Base-by-base conservation (phyloP, 1,284 basidiomycete genomes). In the Leccinum fallax region DNA sequence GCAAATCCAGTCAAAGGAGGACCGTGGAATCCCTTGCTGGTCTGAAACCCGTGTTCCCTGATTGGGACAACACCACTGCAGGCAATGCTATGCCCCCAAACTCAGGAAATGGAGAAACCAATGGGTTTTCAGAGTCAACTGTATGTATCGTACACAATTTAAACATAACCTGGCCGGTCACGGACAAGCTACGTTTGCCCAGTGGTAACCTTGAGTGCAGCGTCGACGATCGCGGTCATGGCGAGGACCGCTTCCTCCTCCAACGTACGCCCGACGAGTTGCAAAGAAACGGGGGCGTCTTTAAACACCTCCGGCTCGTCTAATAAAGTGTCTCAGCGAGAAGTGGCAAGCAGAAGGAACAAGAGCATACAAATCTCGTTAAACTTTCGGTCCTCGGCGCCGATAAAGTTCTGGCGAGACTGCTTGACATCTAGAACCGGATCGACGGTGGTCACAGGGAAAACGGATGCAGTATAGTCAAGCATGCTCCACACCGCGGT, bases 51-150 rank as follows among this genome's bases (percentile, higher is more conserved):
- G 90, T 83, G 4, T 94, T 93, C 71, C 87, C 89, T 8, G 80
- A 93, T 59, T 95, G 93, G 90, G 91, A 90, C 15, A 80, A 85
- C 6, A 82, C 85, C 4, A 94, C 94, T 69, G 87, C 94, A 54
- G 92, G 92, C 26, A 98, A 98, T 75, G 94, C 95, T 1, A 96
- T 52, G 8, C n/a, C 28, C 28, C 28, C 9, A 30, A 30, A 30
- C 28, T 30, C 28, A 30, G 8, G 28, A 30, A 30, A 30, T 30
- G 8, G 28, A 30, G 28, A 30, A 30, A 9, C 9, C 28, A 30
- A 28, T 28, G 28, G 32, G 32, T 32, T 32, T 32, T 32, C 32
- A 11, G 10, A 32, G 2, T 32, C 30, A 32, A 77, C 77, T 79
- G 32, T 51, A 58, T 30, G 16, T 55, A 60, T 40, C 10, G 11